Conservation (phyloP, 371 early-diverging fungal genomes). For the Nosema granulosis region DNA sequence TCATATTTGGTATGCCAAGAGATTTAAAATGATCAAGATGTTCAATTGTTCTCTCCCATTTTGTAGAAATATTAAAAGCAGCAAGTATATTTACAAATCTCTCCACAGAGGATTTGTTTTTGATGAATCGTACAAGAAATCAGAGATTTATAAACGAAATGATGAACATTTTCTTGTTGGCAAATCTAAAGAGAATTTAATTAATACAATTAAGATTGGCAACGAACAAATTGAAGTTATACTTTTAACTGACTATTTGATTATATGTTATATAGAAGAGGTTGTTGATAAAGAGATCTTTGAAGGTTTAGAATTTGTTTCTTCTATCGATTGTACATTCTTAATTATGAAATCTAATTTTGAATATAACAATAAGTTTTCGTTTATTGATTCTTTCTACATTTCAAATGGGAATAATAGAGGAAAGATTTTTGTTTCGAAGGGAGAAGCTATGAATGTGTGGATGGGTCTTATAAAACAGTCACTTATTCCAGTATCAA, state of each 20-base stretch:
- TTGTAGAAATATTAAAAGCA: slow-evolving; percentile 44
- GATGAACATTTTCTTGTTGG: not conserved
- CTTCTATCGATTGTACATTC: too few relatives aligned
- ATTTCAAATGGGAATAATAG: slow-evolving; percentile 16
- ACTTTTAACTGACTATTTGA: not conserved
- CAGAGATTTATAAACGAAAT: slow-evolving; percentile 11
- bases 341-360: too few relatives aligned
- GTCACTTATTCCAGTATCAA: slow-evolving; percentile 52
- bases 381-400: not conserved
- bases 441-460: slow-evolving; percentile 34
- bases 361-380: too few relatives aligned
- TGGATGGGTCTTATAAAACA: slow-evolving; percentile 37
- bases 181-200: not conserved
- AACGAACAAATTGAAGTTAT: slow-evolving; percentile 34
- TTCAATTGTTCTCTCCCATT: slow-evolving; percentile 40
- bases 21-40: slow-evolving; percentile 60
- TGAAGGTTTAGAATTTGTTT: not conserved
- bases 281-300: not conserved
- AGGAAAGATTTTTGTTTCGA: slow-evolving; percentile 44
- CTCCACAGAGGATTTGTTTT: slow-evolving; percentile 55
- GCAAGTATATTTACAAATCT: slow-evolving; percentile 60
- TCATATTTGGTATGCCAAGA: slow-evolving; percentile 62
- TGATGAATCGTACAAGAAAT: slow-evolving; percentile 54
- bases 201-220: not conserved
- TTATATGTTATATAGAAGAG: not conserved